Evolutionary conservation across 257 asterid genomes (phyloP), one percentile per base, ranked within the genome.

Genomic region (Petrea volubilis): DNA sequence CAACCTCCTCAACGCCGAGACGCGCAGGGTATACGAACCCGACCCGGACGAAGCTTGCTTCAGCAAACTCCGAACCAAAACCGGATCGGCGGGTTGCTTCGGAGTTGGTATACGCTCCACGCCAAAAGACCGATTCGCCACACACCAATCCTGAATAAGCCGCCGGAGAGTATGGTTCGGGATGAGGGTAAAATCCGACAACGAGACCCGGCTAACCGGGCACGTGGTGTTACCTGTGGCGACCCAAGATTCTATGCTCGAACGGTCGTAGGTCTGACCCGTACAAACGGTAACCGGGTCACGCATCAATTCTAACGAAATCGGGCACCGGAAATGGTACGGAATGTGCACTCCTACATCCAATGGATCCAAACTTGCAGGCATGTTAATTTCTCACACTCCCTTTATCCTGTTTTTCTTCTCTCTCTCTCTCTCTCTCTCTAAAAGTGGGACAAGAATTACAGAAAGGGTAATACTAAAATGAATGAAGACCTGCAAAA

Each of bases 41-140:
- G 87, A 74, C 14, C 28, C 70, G 0, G 87, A 77, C 0, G 87
- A 75, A 17, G 82, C 87, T 60, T 81, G 89, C 34, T 58, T 78
- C 50, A 87, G 60, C 75, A 87, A 74, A 1, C 78, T 83, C 51
- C 94, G 86, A 8, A 87, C 83, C 38, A 83, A 25, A 31, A 13
- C 66, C 13, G 91, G 87, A 5, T 87, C 94, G 2, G 94, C 94
- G 0, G 94, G 94, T 60, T 85, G 94, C 41, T 87, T 87, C 27
- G 94, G 94, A 2, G 94, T 87, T 0, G 94, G 94, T n/a, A 87
- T 87, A 13, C 94, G 78, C 72, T 85, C 89, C 6, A 87, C 82
- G 0, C 94, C 94, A 11, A 83, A 87, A 9, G 89, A 83, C 7
- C 86, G 75, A 78, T 87, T 87, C 25, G 86, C 86, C 2, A 85